These are phyloP conservation scores for Penicillium frequentans DNA, from an alignment of 2,329 filamentous ascomycete species.

Conservation along the genomic window DNA sequence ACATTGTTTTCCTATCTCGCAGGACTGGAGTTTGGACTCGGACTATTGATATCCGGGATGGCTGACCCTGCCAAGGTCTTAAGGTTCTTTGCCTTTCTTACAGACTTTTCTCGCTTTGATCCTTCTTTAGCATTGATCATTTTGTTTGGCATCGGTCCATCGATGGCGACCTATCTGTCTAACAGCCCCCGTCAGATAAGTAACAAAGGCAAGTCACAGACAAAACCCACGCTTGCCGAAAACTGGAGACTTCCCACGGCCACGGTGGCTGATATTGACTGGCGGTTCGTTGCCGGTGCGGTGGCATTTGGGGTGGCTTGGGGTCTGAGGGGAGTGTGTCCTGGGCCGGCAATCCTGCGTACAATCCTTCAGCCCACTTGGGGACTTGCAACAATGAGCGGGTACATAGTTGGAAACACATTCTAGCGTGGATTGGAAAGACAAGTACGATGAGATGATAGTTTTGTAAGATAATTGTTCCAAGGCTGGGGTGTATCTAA, in stretches of 20 bases:
- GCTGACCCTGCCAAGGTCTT: constrained; percentile 51
- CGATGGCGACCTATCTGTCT: constrained; percentile 37
- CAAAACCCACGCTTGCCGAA: constrained; percentile 43
- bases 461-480: constrained; percentile 1
- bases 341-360: constrained; percentile 52
- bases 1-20: constrained; percentile 45
- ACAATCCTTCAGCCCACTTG: constrained; percentile 49
- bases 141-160: constrained; percentile 51
- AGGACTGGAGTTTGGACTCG: constrained; percentile 53
- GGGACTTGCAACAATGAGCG: constrained; percentile 49
- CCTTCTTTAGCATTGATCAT: constrained; percentile 53
- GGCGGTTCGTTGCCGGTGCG: constrained; percentile 49
- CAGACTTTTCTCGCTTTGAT: constrained; percentile 48
- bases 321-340: constrained; percentile 54
- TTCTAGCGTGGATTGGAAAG: constrained; percentile 17
- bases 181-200: constrained; percentile 28
- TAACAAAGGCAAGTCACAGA: constrained; percentile 21
- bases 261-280: constrained; percentile 49
- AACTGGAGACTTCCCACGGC: constrained; percentile 47
- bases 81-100: constrained; percentile 49
- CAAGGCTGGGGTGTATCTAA: constrained; percentile 2
- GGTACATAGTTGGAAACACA: constrained; percentile 47
- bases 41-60: constrained; percentile 55
- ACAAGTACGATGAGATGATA: not conserved
- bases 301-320: constrained; percentile 52